Base-by-base conservation (phyloP, 768 basidiomycete species). In the Plicaturopsis crispa region DNA sequence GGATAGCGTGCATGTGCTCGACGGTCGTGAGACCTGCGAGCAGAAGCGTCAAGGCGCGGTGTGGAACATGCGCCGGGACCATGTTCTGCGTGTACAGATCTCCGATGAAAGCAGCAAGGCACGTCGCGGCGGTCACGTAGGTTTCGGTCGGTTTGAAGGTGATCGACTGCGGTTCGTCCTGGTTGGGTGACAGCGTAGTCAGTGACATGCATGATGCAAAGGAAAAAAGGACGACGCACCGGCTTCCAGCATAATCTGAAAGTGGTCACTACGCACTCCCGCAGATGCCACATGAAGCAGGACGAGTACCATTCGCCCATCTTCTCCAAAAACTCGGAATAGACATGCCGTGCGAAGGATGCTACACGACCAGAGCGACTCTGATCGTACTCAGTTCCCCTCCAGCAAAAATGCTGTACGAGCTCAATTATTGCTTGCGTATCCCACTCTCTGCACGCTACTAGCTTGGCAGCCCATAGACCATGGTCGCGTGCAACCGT, bases 321-420 rank as follows among this genome's bases (percentile, higher is more conserved):
- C 6, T 42, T 17, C 1, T 23, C 32, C 14, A 31, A 40, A 31
- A 60, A 44, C 5, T 44, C 35, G n/a, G 40, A 39, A 38, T 51
- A 51, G 1, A 59, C 48, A 19, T 41, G 40, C 17, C 42, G 39
- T 3, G 56, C 57, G 36, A 60, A 59, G 4, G 36, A 32, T 3
- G 51, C 57, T 20, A 47, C 37, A 20, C 41, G 32, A 4, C 43
- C 33, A 33, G 42, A 36, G 28, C 38, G 36, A 6, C 36, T 43
- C 4, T 23, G 39, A 18, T 39, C 24, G 23, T 40, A 43, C 20
- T 49, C 41, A 8, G 38, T 37, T 14, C 47, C 52, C 11, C 45
- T 38, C 50, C 50, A 56, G 41, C 47, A 52, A 24, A 60, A 57
- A 34, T 53, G 49, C 33, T 56, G 48, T 1, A 54, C 52, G 11